Conservation (phyloP, 306 rosid species). For the Cucurbita pepo region DNA sequence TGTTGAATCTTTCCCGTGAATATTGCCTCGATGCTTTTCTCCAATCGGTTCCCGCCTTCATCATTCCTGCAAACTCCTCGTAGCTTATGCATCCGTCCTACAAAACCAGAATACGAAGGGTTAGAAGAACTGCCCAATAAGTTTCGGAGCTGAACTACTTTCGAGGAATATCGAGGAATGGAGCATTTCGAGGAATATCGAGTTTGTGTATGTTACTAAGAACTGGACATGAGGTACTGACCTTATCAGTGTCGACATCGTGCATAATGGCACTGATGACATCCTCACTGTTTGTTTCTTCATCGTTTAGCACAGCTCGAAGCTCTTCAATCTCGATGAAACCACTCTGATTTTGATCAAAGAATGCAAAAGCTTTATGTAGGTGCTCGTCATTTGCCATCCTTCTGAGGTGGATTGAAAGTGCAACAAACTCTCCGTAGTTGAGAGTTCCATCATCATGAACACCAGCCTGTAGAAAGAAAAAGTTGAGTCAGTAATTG, state of each 20-base stretch:
- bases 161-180: too few species aligned
- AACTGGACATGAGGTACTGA: constrained; percentile 5
- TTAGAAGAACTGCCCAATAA: neutral
- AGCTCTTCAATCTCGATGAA: constrained; percentile 76
- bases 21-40: constrained; percentile 69
- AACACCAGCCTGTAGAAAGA: constrained; percentile 46
- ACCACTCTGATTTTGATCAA: constrained; percentile 50
- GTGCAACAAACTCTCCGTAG: constrained; percentile 76
- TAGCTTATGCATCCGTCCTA: constrained; percentile 89
- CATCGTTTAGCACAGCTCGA: constrained; percentile 35
- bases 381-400: constrained; percentile 81
- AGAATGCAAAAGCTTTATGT: constrained; percentile 67
- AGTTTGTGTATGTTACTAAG: neutral
- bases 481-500: neutral
- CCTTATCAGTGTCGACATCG: constrained; percentile 88
- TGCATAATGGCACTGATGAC: constrained; percentile 72
- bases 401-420: constrained; percentile 56
- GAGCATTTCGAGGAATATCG: neutral
- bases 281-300: constrained; percentile 44
- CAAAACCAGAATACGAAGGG: neutral
- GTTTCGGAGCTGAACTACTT: neutral
- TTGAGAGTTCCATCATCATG: constrained; percentile 70
- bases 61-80: constrained; percentile 75
- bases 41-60: constrained; percentile 96
- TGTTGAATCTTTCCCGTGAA: constrained; percentile 47